phyloP scores from a whole-genome alignment of 148 eudicot genomes.

The Rhododendron simsii region DNA sequence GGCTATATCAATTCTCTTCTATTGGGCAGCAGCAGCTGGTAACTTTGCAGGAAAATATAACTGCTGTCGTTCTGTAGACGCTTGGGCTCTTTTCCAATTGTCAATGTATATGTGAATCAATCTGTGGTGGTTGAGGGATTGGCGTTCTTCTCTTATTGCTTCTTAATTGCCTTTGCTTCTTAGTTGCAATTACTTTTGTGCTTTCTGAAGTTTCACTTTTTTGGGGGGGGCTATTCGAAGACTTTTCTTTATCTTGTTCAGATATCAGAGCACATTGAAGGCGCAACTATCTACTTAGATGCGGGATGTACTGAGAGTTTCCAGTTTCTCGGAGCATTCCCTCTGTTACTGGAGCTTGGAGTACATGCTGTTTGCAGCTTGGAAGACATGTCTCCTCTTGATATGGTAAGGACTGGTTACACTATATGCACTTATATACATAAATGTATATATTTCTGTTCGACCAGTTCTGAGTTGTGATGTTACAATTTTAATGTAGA shows the following conservation, averaged over 20 bases:
- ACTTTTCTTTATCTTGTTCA: conserved; percentile 18
- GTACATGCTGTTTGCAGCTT: conserved; percentile 79
- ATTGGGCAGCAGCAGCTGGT: not conserved
- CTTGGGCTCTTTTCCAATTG: not conserved
- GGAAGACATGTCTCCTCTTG: conserved; percentile 82
- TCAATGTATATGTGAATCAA: not conserved
- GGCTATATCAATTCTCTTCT: not conserved
- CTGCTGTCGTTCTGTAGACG: not conserved
- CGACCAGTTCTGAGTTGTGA: not conserved
- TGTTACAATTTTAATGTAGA: not conserved
- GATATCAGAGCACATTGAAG: conserved; percentile 71
- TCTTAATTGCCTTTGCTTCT: not conserved
- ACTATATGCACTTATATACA: not conserved
- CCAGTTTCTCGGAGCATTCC: conserved; percentile 76
- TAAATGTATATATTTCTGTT: not conserved
- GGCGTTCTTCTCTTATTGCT: not conserved
- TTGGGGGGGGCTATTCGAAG: not conserved
- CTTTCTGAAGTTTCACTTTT: not conserved
- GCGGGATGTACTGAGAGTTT: conserved; percentile 95
- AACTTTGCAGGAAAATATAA: not conserved
- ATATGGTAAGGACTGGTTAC: conserved; percentile 41
- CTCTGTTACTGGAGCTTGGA: conserved; percentile 76
- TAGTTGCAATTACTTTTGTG: not conserved
- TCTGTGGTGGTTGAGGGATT: not conserved
- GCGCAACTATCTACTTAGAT: conserved; percentile 76